These are phyloP conservation scores for Cyanidiococcus yangmingshanensis DNA, from an alignment of 23 red algal genomes.

Conservation along the genomic window DNA sequence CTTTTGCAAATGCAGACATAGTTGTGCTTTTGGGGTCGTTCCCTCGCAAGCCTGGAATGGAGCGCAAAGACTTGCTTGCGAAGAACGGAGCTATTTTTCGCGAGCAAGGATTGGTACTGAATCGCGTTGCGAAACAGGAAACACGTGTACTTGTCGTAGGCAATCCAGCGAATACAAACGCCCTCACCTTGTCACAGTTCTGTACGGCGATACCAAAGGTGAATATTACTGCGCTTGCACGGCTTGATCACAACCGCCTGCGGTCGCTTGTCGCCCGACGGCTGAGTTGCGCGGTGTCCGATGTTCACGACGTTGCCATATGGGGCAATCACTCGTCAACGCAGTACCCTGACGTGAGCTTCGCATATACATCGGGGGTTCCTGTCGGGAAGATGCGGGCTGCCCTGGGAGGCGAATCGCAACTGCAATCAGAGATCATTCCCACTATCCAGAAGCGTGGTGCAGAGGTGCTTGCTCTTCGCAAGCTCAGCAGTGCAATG, in stretches of 20 bases:
- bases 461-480: constrained; percentile 62
- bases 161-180: constrained; percentile 98
- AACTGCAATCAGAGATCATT: constrained; percentile 45
- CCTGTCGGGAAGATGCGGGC: constrained; percentile 9
- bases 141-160: constrained; percentile 82
- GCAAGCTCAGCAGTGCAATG: constrained; percentile 75
- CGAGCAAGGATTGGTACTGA: constrained; percentile 49
- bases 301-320: constrained; percentile 57
- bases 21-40: constrained; percentile 79
- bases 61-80: constrained; percentile 76
- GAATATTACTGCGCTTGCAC: constrained; percentile 88
- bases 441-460: constrained; percentile 86
- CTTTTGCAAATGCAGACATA: constrained; percentile 59
- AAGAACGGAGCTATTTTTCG: constrained; percentile 87
- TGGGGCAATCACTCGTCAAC: constrained; percentile 98
- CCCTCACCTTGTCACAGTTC: constrained; percentile 54
- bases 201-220: constrained; percentile 40
- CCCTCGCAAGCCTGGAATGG: constrained; percentile 87
- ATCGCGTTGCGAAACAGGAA: constrained; percentile 40
- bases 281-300: constrained; percentile 23
- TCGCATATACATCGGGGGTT: constrained; percentile 32
- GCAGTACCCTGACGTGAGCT: constrained; percentile 83
- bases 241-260: constrained; percentile 95
- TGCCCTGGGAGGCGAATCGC: constrained; percentile 34
- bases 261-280: constrained; percentile 36